Conservation (phyloP, 1,139 yeast genomes). For the Debaryomyces sp. region DNA sequence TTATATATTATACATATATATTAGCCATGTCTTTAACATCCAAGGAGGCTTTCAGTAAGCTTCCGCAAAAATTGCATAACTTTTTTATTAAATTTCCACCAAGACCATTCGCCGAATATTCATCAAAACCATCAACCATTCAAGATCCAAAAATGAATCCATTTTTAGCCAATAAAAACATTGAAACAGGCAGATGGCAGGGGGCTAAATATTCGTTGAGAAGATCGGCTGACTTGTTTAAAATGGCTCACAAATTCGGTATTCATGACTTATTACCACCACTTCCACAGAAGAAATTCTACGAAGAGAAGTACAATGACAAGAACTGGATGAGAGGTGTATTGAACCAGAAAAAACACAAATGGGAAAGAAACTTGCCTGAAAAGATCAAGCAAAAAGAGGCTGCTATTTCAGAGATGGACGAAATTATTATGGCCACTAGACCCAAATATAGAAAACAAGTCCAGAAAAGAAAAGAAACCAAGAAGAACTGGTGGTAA, state of each 20-base stretch:
- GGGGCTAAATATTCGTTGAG: constrained; percentile 80
- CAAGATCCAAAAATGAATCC: constrained; percentile 80
- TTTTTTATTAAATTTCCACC: constrained; percentile 90
- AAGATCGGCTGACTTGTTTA: constrained; percentile 83
- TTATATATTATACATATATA: background rate
- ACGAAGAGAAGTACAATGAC: constrained; percentile 71
- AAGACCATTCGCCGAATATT: constrained; percentile 69
- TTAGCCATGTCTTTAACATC: constrained; percentile 28
- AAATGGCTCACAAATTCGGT: constrained; percentile 82
- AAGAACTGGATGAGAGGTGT: constrained; percentile 82
- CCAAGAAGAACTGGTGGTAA: constrained; percentile 52
- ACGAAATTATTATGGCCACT: constrained; percentile 64
- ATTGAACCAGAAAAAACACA: constrained; percentile 74
- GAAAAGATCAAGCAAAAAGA: constrained; percentile 61
- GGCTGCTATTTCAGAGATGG: constrained; percentile 74
- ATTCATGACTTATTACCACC: constrained; percentile 79
- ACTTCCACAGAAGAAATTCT: constrained; percentile 71
- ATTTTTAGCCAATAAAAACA: constrained; percentile 82
- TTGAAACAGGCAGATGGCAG: constrained; percentile 76
- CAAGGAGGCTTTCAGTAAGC: constrained; percentile 52
- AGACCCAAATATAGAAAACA: constrained; percentile 66
- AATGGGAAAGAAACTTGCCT: constrained; percentile 73
- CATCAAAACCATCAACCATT: constrained; percentile 64
- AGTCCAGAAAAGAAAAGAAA: constrained; percentile 52
- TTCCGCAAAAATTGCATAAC: constrained; percentile 72